phyloP scores from a whole-genome alignment of 192 early-diverging fungal species.

The Lunasporangiospora selenospora region DNA sequence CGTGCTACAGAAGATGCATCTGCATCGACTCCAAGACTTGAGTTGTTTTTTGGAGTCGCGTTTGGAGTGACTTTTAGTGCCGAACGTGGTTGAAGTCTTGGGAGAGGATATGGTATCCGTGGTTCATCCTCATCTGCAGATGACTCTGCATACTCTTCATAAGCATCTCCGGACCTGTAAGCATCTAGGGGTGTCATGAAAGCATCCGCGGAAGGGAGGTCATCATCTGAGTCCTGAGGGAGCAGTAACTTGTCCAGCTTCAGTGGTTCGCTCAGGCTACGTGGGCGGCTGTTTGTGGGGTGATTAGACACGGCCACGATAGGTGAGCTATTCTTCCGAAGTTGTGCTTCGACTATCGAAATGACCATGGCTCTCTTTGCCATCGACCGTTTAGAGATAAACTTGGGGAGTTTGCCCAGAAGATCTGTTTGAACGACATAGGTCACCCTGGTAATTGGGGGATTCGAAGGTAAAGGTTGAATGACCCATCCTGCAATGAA shows the following conservation, averaged over 20 bases:
- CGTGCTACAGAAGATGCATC: too few species aligned
- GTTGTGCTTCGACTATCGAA: slow-evolving; percentile 51
- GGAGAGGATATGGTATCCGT: too few species aligned
- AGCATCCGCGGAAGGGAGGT: not conserved
- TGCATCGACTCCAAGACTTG: too few species aligned
- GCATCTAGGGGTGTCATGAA: slow-evolving; percentile 19
- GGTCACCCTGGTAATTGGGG: slow-evolving; percentile 57
- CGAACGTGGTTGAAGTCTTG: too few species aligned
- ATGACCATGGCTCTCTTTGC: slow-evolving; percentile 59
- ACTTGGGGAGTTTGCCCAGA: slow-evolving; percentile 57
- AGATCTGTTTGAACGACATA: slow-evolving; percentile 61
- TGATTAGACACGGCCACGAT: not conserved
- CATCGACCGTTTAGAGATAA: slow-evolving; percentile 59
- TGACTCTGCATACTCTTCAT: not conserved
- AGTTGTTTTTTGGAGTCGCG: too few species aligned
- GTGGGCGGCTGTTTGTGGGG: slow-evolving; percentile 2
- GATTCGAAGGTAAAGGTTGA: slow-evolving; percentile 53
- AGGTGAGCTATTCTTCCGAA: slow-evolving; percentile 52
- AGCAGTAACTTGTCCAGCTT: slow-evolving; percentile 21
- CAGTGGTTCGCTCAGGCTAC: slow-evolving; percentile 36
- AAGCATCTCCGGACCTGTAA: not conserved
- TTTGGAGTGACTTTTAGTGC: too few species aligned
- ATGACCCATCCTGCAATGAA: slow-evolving; percentile 63
- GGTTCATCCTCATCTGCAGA: slow-evolving; percentile 8
- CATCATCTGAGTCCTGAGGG: slow-evolving; percentile 19